Percentiles rank a stretch among this genome's conserved stretches.
Evolutionary conservation across 2,329 filamentous ascomycete species (phyloP).

Genomic region (Monosporascus sp.): DNA sequence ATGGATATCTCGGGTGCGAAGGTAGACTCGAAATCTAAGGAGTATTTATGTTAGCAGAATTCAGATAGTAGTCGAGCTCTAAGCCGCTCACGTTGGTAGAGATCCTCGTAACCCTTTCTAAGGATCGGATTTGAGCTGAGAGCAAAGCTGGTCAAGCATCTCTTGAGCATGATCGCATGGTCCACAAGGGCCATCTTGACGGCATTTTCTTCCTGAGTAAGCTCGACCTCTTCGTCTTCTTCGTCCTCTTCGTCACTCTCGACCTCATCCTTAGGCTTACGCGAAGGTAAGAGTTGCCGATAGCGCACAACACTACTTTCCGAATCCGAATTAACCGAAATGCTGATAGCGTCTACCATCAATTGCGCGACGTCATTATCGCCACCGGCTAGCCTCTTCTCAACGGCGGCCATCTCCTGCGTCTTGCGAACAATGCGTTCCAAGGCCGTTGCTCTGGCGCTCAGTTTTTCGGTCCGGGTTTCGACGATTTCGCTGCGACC

Average conservation of each 20-base stretch:
- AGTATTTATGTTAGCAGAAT: conserved; percentile 8
- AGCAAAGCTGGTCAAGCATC: conserved; percentile 67
- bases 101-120: conserved; percentile 50
- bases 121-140: conserved; percentile 58
- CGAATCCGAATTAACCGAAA: conserved; percentile 69
- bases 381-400: conserved; percentile 67
- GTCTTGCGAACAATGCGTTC: conserved; percentile 90
- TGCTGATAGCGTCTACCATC: conserved; percentile 69
- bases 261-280: conserved; percentile 36
- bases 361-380: conserved; percentile 65
- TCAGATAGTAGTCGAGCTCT: background rate
- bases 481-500: conserved; percentile 79
- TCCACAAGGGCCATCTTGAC: conserved; percentile 83
- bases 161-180: conserved; percentile 81
- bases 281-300: conserved; percentile 62
- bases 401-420: conserved; percentile 70
- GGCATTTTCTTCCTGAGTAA: conserved; percentile 64
- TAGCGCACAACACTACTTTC: conserved; percentile 77
- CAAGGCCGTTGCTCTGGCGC: conserved; percentile 78
- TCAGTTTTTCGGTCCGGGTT: conserved; percentile 60
- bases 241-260: conserved; percentile 38
- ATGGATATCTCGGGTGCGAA: conserved; percentile 63
- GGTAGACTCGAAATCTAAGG: conserved; percentile 53
- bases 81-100: conserved; percentile 56
- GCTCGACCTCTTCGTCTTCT: conserved; percentile 43